Base-by-base conservation (phyloP, 768 basidiomycete species). In the Rossbeevera mucosa region DNA sequence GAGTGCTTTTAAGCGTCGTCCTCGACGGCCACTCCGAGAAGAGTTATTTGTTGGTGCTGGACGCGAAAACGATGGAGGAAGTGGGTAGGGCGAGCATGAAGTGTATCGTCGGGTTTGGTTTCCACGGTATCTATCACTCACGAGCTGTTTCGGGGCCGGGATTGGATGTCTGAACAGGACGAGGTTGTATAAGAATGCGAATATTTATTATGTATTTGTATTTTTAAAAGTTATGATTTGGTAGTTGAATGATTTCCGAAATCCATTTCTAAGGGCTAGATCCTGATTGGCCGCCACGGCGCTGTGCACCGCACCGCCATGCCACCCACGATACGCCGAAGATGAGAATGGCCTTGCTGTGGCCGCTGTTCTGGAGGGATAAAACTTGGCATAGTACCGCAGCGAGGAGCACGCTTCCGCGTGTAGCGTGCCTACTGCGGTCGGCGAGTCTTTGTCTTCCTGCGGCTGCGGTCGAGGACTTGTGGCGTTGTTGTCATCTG, bases 31-130 rank as follows among this genome's bases (percentile, higher is more conserved):
- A 53, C 14, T 16, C 53, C 12, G 65, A 57, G 41, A 63, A 57
- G 58, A 74, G 73, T 26, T 68, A 65, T 50, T 53, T 74, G 18
- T 63, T 74, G 25, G 70, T 72, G 12, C 53, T 74, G 57, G 68
- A 72, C 42, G 71, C 72, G 6, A 61, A 61, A 51, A 61, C 18
- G 11, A 67, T 74, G 73, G 55, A 58, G 29, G 73, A 74, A 47
- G 47, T 71, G 25, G 73, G 65, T 13, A 63, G 72, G 43, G 72
- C 72, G 20, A 69, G 70, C 42, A 63, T 73, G 62, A 61, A 60
- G 6, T 58, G 57, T 40, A 55, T 51, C 20, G 69, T 72, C 2
- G 61, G 70, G 1, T 65, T 74, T 52, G 71, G 71, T 20, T 74
- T 74, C 54, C 72, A 74, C 55, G 72, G 72, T 24, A 50, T 45